Conservation (phyloP, 148 eudicot genomes). For the Nepenthes gracilis region DNA sequence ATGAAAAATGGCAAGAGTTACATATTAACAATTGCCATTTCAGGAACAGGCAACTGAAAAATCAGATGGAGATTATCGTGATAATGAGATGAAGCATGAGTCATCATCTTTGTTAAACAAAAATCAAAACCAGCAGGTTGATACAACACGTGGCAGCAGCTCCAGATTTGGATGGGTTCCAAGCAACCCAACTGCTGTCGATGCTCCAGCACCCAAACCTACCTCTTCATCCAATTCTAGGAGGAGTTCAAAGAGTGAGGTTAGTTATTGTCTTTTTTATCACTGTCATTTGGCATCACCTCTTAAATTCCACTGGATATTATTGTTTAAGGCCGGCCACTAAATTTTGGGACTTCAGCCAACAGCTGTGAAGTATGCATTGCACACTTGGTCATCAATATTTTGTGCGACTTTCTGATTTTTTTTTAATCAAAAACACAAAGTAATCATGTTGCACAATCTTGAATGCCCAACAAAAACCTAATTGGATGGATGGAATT, state of each 20-base stretch:
- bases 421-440: no score
- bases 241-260: constrained; percentile 58
- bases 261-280: constrained; percentile 7
- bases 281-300: background rate
- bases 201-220: constrained; percentile 15
- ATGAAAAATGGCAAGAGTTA: background rate
- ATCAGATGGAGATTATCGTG: constrained; percentile 23
- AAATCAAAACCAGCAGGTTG: constrained; percentile 20
- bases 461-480: no score
- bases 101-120: constrained; percentile 12
- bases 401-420: no score
- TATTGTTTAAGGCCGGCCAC: background rate
- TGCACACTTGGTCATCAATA: no score
- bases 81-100: constrained; percentile 25
- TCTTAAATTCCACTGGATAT: background rate
- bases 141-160: constrained; percentile 14
- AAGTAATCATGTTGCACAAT: no score
- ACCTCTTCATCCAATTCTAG: constrained; percentile 16
- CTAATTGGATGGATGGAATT: no score
- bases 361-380: no score
- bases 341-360: no score
- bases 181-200: constrained; percentile 16
- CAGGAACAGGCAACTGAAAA: constrained; percentile 21
- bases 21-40: background rate
- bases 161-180: constrained; percentile 15